Base-by-base conservation (phyloP, 148 eudicot species). In the Silene conica region DNA sequence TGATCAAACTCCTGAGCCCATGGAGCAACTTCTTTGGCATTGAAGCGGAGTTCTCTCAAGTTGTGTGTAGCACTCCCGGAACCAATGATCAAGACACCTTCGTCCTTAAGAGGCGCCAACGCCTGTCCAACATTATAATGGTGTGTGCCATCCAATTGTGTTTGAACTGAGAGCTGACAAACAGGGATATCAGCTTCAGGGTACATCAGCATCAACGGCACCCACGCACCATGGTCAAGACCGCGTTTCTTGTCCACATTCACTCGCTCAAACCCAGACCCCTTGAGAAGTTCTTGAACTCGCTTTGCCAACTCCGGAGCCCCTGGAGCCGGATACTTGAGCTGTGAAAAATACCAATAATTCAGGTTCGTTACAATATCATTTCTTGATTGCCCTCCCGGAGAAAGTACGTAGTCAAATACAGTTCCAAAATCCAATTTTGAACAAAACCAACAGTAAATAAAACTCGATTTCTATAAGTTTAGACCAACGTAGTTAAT, bases 321-420 rank as follows among this genome's bases (percentile, higher is more conserved):
- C 69, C 98, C 98, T 1, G 93, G 93, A 48, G 96, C 96, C 0
- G 93, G 98, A 73, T 92, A 92, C 84, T 92, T 92, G 67, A 92
- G 82, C 96, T 92, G 80, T 73, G 20, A 74, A 63, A 55, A 56
- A 71, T 61, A 12, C 16, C 55, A 50, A 50, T 13, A 50, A 50
- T 8, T 18, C 43, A 38, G 43, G 43, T 6, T 31, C 4, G 4
- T 31, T 31, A 31, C 4, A 5, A 31, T 31, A 31, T 2, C 34
- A 31, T 2, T 31, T 31, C 34, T 31, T 31, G 4, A 31, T 31
- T 31, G 34, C 34, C 34, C 5, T 31, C 34, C 3, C 34, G 4
- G 5, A 31, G 34, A 31, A 31, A 31, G 34, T 31, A 31, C 5
- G 34, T 2, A 31, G 34, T 31, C 3, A 31, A 31, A 31, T 2